Evolutionary conservation across 805 yeast species (phyloP), one percentile per base, ranked within the genome.

Genomic region (Tetrapisispora nanseiensis): DNA sequence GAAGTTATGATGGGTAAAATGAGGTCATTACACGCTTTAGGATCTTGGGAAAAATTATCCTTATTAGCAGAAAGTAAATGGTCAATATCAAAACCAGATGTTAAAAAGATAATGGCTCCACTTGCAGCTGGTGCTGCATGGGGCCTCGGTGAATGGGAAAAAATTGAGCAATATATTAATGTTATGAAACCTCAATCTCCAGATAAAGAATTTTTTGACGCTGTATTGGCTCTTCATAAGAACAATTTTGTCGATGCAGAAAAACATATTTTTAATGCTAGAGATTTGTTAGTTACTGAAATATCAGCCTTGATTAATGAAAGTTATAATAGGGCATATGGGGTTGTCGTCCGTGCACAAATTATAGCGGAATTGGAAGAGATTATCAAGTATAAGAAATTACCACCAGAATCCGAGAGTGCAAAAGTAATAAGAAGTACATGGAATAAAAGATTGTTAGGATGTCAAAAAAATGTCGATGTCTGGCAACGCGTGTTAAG

Each of bases 61-160:
- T 83, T 82, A 46, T 66, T 92, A 42, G 95, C 97, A 0, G 81
- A 79, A 51, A 80, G 78, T 33, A 86, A 85, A 56, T 92, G 99
- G 99, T 69, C 67, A 16, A 68, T 71, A 24, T 75, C 95, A 0
- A 70, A 85, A 1, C 71, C 79, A 23, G 95, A 86, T 15, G 76
- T 78, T 31, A 75, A 80, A 51, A 70, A 95, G 43, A 76, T 81
- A 6, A 87, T 92, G 51, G 98, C 98, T 1, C 97, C 98, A 1
- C 67, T 94, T 41, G 98, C 97, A 0, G 98, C 98, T 0, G 97
- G 97, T 2, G 97, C 98, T 1, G 86, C 97, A 1, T 92, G 98
- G 98, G 97, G 97, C 13, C 68, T 94, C 33, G 90, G 90, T 2
- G 92, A 86, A 56, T 94, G 98, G 98, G 96, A 87, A 50, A 72